Evolutionary conservation across 1,284 basidiomycete species (phyloP).

Genomic region (Sporisorium sorghi): DNA sequence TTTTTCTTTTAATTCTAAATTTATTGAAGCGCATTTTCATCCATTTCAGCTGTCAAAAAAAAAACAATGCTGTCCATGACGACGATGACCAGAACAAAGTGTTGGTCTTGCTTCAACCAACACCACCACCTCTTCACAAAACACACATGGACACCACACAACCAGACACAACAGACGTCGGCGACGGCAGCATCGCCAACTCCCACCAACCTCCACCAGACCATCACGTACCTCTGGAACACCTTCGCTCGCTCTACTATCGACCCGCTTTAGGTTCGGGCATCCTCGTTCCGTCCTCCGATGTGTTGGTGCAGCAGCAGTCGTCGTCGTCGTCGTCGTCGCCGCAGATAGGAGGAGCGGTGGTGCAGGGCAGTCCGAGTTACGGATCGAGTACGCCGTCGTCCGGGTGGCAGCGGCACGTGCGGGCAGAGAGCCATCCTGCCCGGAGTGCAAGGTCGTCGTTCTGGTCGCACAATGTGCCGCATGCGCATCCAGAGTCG

Average conservation of each 20-base stretch:
- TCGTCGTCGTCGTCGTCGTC: conserved; percentile 5
- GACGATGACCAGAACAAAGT: too few relatives aligned
- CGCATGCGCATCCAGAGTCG: conserved; percentile 40
- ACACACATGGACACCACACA: conserved; percentile 4
- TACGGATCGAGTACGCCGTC: background rate
- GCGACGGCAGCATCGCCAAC: conserved; percentile 32
- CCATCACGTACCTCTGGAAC: conserved; percentile 40
- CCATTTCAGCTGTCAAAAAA: too few relatives aligned
- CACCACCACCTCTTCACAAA: too few relatives aligned
- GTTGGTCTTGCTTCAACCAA: too few relatives aligned
- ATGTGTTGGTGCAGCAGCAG: conserved; percentile 8
- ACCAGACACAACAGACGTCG: conserved; percentile 1
- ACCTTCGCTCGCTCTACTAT: conserved; percentile 49
- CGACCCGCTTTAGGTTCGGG: conserved; percentile 44
- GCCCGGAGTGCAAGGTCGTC: conserved; percentile 19
- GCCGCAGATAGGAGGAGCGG: background rate
- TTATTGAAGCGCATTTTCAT: too few relatives aligned
- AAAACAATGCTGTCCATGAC: too few relatives aligned
- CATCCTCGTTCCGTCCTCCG: conserved; percentile 34
- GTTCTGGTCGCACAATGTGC: conserved; percentile 40
- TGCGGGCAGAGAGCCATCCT: conserved; percentile 29
- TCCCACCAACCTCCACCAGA: conserved; percentile 21
- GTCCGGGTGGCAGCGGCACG: conserved; percentile 17
- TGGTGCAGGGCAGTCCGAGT: background rate
- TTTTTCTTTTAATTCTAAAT: too few relatives aligned